phyloP scores from a whole-genome alignment of 805 yeast species.

The Yamadazyma phyllophila region DNA sequence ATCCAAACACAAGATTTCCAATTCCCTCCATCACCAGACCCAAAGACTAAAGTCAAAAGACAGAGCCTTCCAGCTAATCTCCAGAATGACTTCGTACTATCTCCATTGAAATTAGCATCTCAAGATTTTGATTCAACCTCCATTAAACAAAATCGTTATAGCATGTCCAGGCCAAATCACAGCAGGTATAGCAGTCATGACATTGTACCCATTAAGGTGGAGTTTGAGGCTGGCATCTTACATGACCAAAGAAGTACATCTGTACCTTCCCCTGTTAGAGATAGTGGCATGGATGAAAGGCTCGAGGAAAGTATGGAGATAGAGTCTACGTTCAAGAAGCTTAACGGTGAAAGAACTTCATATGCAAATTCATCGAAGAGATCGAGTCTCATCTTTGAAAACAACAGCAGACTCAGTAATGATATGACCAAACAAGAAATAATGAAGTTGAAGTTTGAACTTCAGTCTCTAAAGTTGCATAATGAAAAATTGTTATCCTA shows the following conservation, averaged over 20 bases:
- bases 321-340: constrained; percentile 11
- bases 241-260: constrained; percentile 24
- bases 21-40: constrained; percentile 37
- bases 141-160: constrained; percentile 22
- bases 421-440: constrained; percentile 31
- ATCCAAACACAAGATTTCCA: constrained; percentile 14
- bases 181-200: constrained; percentile 43
- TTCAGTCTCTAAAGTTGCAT: constrained; percentile 52
- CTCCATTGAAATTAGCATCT: constrained; percentile 40
- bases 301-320: constrained; percentile 7
- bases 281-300: constrained; percentile 3
- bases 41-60: constrained; percentile 23
- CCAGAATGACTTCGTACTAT: constrained; percentile 36
- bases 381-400: constrained; percentile 10
- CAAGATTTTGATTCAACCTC: constrained; percentile 10
- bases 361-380: constrained; percentile 6
- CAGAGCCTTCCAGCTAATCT: constrained; percentile 36
- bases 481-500: constrained; percentile 56
- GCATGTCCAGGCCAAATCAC: constrained; percentile 32
- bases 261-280: constrained; percentile 10
- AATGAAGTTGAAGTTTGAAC: constrained; percentile 50
- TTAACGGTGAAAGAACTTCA: constrained; percentile 8
- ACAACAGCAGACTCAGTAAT: constrained; percentile 5
- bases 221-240: constrained; percentile 29
- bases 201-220: constrained; percentile 41